Evolutionary conservation across 1,284 basidiomycete species (phyloP).

Genomic region (Erythrobasidium hasegawianum): DNA sequence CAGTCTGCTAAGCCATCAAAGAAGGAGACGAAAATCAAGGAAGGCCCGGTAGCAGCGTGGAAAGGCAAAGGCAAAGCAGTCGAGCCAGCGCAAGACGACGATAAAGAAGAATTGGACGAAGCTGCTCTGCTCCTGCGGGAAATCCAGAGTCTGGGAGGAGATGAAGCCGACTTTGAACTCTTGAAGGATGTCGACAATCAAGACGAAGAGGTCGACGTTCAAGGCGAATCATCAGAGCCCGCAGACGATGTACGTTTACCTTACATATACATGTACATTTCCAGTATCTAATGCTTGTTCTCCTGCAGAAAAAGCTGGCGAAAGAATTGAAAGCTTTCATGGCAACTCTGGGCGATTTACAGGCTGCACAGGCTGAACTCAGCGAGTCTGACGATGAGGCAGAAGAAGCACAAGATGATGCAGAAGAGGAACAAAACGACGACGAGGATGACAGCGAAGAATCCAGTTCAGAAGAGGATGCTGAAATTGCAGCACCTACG

Average conservation of each 20-base stretch:
- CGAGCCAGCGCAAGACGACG: neutral
- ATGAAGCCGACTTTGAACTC: slow-evolving; percentile 56
- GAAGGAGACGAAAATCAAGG: slow-evolving; percentile 1
- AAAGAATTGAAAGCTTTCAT: slow-evolving; percentile 50
- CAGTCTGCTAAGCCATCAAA: neutral
- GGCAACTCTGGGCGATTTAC: slow-evolving; percentile 25
- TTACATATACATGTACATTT: neutral
- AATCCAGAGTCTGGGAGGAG: slow-evolving; percentile 56
- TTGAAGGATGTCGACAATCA: slow-evolving; percentile 51
- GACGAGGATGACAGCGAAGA: slow-evolving; percentile 44
- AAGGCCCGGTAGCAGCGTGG: neutral
- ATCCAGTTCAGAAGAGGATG: slow-evolving; percentile 38
- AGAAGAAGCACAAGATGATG: slow-evolving; percentile 48
- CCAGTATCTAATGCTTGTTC: slow-evolving; percentile 4
- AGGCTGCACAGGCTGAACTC: slow-evolving; percentile 33
- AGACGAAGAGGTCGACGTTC: slow-evolving; percentile 39
- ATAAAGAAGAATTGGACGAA: slow-evolving; percentile 16
- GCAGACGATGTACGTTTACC: slow-evolving; percentile 44
- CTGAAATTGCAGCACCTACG: slow-evolving; percentile 15
- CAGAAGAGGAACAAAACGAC: slow-evolving; percentile 46
- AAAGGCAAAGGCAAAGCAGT: slow-evolving; percentile 19
- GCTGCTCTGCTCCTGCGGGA: slow-evolving; percentile 47
- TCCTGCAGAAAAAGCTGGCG: slow-evolving; percentile 52
- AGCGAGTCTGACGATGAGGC: slow-evolving; percentile 36
- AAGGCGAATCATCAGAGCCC: slow-evolving; percentile 11